Evolutionary conservation across 805 yeast species (phyloP).

Genomic region (Starmerella khaoyaiensis): DNA sequence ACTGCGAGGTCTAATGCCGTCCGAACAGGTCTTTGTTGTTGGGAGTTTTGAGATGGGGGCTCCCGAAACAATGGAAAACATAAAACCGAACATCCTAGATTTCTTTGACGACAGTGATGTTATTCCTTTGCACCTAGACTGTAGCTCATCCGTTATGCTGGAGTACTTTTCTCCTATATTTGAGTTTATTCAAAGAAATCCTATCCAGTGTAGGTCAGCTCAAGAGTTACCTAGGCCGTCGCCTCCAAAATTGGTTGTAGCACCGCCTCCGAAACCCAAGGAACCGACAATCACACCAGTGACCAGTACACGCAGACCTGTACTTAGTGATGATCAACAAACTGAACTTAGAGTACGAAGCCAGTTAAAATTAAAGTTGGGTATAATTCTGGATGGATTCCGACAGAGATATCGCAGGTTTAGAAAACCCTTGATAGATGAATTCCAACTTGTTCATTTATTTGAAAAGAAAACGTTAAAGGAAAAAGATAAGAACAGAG

Average conservation of each 20-base stretch:
- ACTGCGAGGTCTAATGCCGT: conserved; percentile 52
- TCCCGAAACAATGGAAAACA: conserved; percentile 30
- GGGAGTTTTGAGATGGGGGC: conserved; percentile 46
- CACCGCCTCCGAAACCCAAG: background rate
- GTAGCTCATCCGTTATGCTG: conserved; percentile 31
- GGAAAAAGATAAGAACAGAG: background rate
- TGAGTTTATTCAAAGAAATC: conserved; percentile 49
- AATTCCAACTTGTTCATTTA: conserved; percentile 53
- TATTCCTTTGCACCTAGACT: conserved; percentile 31
- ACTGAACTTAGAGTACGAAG: conserved; percentile 72
- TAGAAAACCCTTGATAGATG: conserved; percentile 82
- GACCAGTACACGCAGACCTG: background rate
- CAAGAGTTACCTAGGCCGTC: conserved; percentile 32
- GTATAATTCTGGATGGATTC: conserved; percentile 80
- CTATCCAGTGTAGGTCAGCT: conserved; percentile 55
- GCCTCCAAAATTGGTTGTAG: conserved; percentile 4
- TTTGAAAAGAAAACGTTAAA: conserved; percentile 39
- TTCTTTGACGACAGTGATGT: conserved; percentile 45
- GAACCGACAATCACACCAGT: background rate
- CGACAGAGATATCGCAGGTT: conserved; percentile 79
- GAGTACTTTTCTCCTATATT: conserved; percentile 45
- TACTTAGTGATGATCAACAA: conserved; percentile 28
- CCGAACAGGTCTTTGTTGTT: conserved; percentile 59
- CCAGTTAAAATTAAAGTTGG: conserved; percentile 67
- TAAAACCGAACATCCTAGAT: conserved; percentile 33